Evolutionary conservation across 805 yeast species (phyloP), one percentile per base, ranked within the genome.

Genomic region (Helenozyma rhizophorensis): DNA sequence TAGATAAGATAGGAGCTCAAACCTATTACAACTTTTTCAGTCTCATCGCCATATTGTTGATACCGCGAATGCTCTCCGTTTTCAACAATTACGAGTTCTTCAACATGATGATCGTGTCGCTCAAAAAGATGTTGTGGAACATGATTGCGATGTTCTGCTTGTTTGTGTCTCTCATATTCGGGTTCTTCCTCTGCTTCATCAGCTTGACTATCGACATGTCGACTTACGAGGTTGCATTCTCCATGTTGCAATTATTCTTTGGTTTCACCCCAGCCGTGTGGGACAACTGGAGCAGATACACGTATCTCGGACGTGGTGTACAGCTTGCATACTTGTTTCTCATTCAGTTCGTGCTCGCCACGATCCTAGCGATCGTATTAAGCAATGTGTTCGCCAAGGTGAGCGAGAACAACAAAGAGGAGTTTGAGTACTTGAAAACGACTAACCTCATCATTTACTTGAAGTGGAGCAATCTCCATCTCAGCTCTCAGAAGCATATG

Each of bases 191-290:
- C 15, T 70, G 76, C 23, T 70, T 75, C 39, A 65, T 75, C 7
- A 62, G 72, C 28, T 57, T 73, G 25, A 73, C 74, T 4, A 47
- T 60, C 9, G 67, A 67, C 31, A 49, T 63, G 23, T 56, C 65
- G 31, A 55, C 70, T 13, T 50, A 56, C 23, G 61, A 67, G 22
- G 74, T 75, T 14, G 70, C 76, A 10, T 74, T 67, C 45, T 75
- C 70, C 37, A 60, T 74, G 61, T 50, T 74, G 27, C 71, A 72
- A 48, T 58, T 75, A 3, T 63, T 75, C 39, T 74, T 74, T 47
- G 80, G 80, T 1, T 75, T 70, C 48, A 75, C 80, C 2, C 80
- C 80, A 0, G 72, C 78, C 0, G 79, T 75, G 3, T 75, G 80
- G 80, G 61, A 63, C 28, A 70, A 68, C 33, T 74, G 80, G 80